Evolutionary conservation across 1,284 basidiomycete genomes (phyloP).

Genomic region (Crocinoboletus sp.): DNA sequence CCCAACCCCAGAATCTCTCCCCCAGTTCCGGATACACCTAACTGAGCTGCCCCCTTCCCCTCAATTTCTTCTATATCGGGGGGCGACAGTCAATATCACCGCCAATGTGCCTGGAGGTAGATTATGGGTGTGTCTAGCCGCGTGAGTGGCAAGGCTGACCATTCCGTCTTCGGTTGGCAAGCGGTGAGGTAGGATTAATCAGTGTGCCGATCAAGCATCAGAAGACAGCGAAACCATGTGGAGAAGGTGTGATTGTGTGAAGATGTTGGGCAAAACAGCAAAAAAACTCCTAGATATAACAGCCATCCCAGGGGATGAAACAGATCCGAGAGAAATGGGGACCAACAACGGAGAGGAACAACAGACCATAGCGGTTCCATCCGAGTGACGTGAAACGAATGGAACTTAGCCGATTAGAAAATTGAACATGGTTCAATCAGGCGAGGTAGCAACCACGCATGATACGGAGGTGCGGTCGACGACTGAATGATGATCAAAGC

Average conservation of each 20-base stretch:
- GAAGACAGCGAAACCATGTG: background rate
- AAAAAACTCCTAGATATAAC: background rate
- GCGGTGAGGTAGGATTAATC: background rate
- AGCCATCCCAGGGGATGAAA: no score
- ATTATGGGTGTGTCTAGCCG: conserved; percentile 54
- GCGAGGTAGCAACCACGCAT: background rate
- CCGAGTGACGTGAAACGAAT: background rate
- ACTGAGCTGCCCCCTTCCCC: conserved; percentile 52
- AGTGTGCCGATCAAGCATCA: background rate
- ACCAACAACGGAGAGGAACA: background rate
- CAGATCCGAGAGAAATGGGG: background rate
- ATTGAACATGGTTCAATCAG: background rate
- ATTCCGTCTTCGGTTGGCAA: conserved; percentile 68
- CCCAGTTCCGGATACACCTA: conserved; percentile 70
- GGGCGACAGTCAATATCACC: background rate
- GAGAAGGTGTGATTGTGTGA: background rate
- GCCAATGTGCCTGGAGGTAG: conserved; percentile 1
- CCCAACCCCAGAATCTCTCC: conserved; percentile 54
- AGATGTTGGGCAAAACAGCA: background rate
- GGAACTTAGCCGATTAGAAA: background rate
- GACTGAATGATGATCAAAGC: background rate
- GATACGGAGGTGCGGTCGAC: background rate
- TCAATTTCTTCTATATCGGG: conserved; percentile 44
- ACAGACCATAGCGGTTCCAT: background rate
- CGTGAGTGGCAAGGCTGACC: conserved; percentile 73